Percentiles rank a stretch among this genome's conserved stretches.
These are phyloP conservation scores for Colletotrichum orbiculare DNA, from an alignment of 2,329 filamentous ascomycete species.

Conservation along the genomic window DNA sequence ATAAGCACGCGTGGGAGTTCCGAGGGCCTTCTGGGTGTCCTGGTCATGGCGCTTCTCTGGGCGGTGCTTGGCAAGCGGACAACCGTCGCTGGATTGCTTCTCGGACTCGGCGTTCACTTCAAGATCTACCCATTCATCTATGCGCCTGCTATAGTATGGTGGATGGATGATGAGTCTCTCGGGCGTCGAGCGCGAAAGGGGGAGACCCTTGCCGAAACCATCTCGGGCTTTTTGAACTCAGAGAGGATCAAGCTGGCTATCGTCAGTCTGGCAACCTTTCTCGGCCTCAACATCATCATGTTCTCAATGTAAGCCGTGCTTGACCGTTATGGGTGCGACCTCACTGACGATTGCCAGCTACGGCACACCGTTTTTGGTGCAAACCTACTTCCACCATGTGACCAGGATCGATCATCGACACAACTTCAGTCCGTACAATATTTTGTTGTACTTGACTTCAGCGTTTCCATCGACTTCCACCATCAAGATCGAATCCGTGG, in stretches of 20 bases:
- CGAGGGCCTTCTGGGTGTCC: constrained; percentile 86
- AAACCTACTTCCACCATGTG: constrained; percentile 94
- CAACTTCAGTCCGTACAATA: constrained; percentile 98
- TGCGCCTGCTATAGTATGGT: constrained; percentile 82
- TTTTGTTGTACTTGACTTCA: constrained; percentile 87
- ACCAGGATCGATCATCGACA: constrained; percentile 95
- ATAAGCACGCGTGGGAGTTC: constrained; percentile 96
- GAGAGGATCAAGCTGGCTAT: constrained; percentile 68
- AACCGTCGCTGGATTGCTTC: constrained; percentile 74
- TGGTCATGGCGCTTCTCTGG: constrained; percentile 87
- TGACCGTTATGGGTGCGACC: neutral
- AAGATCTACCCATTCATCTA: constrained; percentile 99
- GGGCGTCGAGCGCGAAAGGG: constrained; percentile 27
- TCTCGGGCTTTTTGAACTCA: constrained; percentile 60
- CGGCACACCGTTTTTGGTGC: constrained; percentile 81
- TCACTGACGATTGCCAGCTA: constrained; percentile 64
- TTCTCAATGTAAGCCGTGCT: constrained; percentile 70
- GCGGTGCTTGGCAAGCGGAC: constrained; percentile 75
- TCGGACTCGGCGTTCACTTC: constrained; percentile 92
- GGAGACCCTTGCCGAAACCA: constrained; percentile 39
- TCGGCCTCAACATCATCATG: constrained; percentile 81
- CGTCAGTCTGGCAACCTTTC: constrained; percentile 78
- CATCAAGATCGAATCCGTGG: constrained; percentile 76
- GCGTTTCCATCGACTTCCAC: constrained; percentile 59
- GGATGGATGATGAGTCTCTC: constrained; percentile 72